Evolutionary conservation across 192 early-diverging fungal species (phyloP).

Genomic region (Linnemannia schmuckeri): DNA sequence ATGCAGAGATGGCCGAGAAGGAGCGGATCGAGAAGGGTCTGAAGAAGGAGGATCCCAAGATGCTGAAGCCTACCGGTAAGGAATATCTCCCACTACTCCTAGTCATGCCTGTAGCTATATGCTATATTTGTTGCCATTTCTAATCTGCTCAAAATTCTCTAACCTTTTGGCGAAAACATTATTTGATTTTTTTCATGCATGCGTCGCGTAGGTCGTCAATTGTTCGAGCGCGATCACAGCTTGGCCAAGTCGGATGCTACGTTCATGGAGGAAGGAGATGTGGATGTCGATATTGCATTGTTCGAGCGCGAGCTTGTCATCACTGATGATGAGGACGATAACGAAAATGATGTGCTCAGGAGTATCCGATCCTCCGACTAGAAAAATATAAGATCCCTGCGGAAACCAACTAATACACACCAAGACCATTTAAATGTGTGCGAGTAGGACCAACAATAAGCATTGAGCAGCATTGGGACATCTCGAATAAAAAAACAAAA

Average conservation of each 20-base stretch:
- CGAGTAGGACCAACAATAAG: background rate
- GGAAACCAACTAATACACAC: background rate
- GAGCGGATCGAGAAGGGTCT: constrained; percentile 57
- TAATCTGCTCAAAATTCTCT: background rate
- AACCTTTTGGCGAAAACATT: background rate
- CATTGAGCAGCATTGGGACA: background rate
- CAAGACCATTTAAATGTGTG: background rate
- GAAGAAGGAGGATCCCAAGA: constrained; percentile 60
- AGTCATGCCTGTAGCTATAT: background rate
- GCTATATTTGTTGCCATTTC: background rate
- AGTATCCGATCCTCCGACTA: constrained; percentile 46
- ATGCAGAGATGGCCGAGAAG: constrained; percentile 75
- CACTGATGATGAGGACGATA: constrained; percentile 70
- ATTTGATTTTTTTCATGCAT: constrained; percentile 13
- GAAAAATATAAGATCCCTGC: background rate
- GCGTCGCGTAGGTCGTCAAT: constrained; percentile 74
- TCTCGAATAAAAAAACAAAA: constrained; percentile 11
- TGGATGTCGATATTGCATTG: constrained; percentile 81
- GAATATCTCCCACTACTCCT: background rate
- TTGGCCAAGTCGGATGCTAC: constrained; percentile 87
- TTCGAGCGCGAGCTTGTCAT: constrained; percentile 78
- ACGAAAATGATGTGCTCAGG: constrained; percentile 68
- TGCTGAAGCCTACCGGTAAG: constrained; percentile 62
- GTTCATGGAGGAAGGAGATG: constrained; percentile 89
- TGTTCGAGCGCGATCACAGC: constrained; percentile 92